These are phyloP conservation scores for Suillus weaverae DNA, from an alignment of 768 basidiomycete genomes.

Conservation along the genomic window DNA sequence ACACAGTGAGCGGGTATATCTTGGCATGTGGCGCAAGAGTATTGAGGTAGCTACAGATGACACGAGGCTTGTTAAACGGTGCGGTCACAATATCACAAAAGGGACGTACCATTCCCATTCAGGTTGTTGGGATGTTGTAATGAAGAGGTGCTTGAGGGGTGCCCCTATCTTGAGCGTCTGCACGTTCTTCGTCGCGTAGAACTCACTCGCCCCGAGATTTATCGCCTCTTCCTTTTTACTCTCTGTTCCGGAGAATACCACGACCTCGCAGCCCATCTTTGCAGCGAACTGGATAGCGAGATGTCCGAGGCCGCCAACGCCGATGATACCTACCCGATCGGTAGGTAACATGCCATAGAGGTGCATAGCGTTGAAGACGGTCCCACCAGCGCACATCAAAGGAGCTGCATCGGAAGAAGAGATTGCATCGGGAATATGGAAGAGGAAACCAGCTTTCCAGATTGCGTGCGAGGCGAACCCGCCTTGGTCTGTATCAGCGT, in stretches of 20 bases:
- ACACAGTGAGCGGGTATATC: slow-evolving; percentile 29
- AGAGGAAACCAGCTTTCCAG: slow-evolving; percentile 35
- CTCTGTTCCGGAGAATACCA: slow-evolving; percentile 35
- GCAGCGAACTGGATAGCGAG: slow-evolving; percentile 39
- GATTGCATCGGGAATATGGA: slow-evolving; percentile 34
- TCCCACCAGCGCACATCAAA: slow-evolving; percentile 38
- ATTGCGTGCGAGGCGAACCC: slow-evolving; percentile 38
- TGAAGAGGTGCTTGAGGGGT: slow-evolving; percentile 30
- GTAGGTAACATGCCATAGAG: slow-evolving; percentile 26
- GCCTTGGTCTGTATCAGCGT: slow-evolving; percentile 30
- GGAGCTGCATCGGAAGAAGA: slow-evolving; percentile 33
- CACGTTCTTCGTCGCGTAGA: slow-evolving; percentile 30
- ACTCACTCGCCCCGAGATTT: slow-evolving; percentile 36
- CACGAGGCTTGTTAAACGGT: not conserved
- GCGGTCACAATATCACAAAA: not conserved
- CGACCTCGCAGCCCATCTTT: slow-evolving; percentile 41
- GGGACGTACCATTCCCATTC: slow-evolving; percentile 29
- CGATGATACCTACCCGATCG: slow-evolving; percentile 36
- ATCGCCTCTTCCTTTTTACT: slow-evolving; percentile 33
- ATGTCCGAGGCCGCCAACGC: slow-evolving; percentile 39
- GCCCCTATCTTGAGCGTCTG: slow-evolving; percentile 27
- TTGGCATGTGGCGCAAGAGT: slow-evolving; percentile 22
- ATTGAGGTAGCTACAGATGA: slow-evolving; percentile 22
- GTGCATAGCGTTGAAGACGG: slow-evolving; percentile 32
- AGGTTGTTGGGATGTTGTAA: slow-evolving; percentile 30